Evolutionary conservation across 192 early-diverging fungal genomes (phyloP), one percentile per base, ranked within the genome.

Genomic region (Dissophora ornata): DNA sequence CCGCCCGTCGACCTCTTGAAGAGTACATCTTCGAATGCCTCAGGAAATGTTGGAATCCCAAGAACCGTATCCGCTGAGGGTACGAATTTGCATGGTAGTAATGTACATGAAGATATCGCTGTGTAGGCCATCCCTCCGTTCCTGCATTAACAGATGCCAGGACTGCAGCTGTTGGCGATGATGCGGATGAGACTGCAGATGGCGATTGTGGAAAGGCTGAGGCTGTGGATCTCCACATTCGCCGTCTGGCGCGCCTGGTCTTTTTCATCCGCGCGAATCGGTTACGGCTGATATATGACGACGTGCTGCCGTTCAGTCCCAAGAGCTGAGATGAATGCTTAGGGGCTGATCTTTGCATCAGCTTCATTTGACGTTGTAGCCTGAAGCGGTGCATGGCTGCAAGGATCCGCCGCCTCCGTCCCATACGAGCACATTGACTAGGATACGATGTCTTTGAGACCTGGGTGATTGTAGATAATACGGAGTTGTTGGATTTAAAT

Each of bases 81-180:
- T 44, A 30, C 34, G 24, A 21, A 33, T 42, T 48, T 1, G 18
- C 21, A 22, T 46, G 21, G 19, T 67, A 41, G 34, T 77, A 67
- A n/a, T 77, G 73, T 6, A 77, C 40, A 33, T 77, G 73, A 0
- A 32, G 41, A 24, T 77, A 67, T 40, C 44, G 57, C 44, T 45
- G 44, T 5, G 15, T 18, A n/a, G 44, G 44, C 10, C n/a, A n/a
- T n/a, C n/a, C n/a, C n/a, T n/a, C n/a, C n/a, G n/a, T n/a, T n/a
- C n/a, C n/a, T n/a, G n/a, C n/a, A n/a, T n/a, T n/a, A n/a, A n/a
- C n/a, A n/a, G n/a, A n/a, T n/a, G n/a, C n/a, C n/a, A 45, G 6
- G 9, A 18, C 18, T 16, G 18, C 4, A 18, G 10, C 44, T 45
- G 18, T n/a, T n/a, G 15, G 44, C n/a, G 44, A 45, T 2, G 55